Conservation (phyloP, 108 stramenopile genomes). For the Seminavis robusta region DNA sequence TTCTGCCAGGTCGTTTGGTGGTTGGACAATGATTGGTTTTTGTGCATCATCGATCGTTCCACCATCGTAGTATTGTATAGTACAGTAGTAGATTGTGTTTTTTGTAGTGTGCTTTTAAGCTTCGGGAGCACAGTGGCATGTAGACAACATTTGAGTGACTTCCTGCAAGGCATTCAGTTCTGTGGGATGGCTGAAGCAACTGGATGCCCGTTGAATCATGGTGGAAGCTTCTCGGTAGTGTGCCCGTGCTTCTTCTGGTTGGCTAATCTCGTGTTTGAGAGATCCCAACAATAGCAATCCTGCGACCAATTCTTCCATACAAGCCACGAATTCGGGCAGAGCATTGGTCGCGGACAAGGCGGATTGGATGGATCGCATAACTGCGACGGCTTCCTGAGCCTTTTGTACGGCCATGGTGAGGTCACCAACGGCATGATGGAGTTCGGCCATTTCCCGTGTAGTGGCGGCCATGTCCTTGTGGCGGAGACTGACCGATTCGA, state of each 20-base stretch:
- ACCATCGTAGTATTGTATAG: too few relatives aligned
- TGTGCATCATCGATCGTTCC: too few relatives aligned
- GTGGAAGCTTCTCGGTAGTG: conserved; percentile 16
- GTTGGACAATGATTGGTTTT: too few relatives aligned
- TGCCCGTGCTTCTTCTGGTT: conserved; percentile 17
- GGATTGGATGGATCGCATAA: not conserved
- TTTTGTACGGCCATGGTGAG: conserved; percentile 14
- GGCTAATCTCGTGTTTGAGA: conserved; percentile 37
- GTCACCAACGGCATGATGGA: conserved; percentile 38
- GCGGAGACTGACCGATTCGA: conserved; percentile 7
- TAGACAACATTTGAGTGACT: conserved; percentile 25
- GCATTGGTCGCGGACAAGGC: not conserved
- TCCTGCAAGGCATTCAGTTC: conserved; percentile 21
- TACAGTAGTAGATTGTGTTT: too few relatives aligned
- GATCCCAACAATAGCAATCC: conserved; percentile 32
- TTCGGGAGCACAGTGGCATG: conserved; percentile 22
- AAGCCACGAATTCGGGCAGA: not conserved
- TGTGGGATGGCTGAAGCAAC: conserved; percentile 3
- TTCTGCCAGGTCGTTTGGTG: too few relatives aligned
- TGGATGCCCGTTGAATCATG: not conserved
- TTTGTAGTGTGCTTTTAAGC: too few relatives aligned
- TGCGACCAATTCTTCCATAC: conserved; percentile 13
- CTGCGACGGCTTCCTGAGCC: conserved; percentile 12
- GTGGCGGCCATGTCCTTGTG: conserved; percentile 12
- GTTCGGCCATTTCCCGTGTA: conserved; percentile 28